Percentiles rank a stretch among this genome's conserved stretches.
These are phyloP conservation scores for Talaromyces wortmannii DNA, from an alignment of 495 filamentous ascomycete species.

Conservation along the genomic window DNA sequence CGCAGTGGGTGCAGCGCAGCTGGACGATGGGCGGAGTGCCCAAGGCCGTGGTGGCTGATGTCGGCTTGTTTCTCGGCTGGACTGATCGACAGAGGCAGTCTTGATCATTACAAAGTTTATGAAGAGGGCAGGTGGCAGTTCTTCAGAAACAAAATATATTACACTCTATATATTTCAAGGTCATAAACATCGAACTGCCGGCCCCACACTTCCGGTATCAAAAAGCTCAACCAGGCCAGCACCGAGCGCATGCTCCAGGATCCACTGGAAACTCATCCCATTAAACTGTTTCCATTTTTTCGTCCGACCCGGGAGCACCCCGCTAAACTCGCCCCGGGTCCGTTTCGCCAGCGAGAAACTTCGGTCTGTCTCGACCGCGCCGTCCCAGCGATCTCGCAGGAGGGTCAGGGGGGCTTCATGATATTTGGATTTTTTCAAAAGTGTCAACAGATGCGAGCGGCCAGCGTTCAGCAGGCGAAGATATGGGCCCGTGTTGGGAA, in stretches of 20 bases:
- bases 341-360: conserved; percentile 52
- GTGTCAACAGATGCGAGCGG: conserved; percentile 55
- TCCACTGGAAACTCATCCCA: conserved; percentile 73
- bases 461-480: conserved; percentile 62
- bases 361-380: conserved; percentile 56
- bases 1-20: conserved; percentile 55
- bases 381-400: conserved; percentile 76
- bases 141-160: not conserved
- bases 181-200: conserved; percentile 55
- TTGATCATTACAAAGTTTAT: not conserved
- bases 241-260: conserved; percentile 70
- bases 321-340: conserved; percentile 59
- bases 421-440: conserved; percentile 58
- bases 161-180: too few relatives aligned
- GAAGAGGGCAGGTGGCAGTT: not conserved
- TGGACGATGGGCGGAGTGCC: conserved; percentile 53
- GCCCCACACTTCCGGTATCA: conserved; percentile 75
- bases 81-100: conserved; percentile 27
- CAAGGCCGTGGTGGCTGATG: conserved; percentile 62
- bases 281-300: conserved; percentile 78
- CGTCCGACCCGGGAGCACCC: conserved; percentile 64
- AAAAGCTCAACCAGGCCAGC: conserved; percentile 77
- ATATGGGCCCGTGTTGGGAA: conserved; percentile 69
- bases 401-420: conserved; percentile 59
- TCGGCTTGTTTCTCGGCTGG: conserved; percentile 62